Percentiles rank a stretch among this genome's conserved stretches.
phyloP scores from a whole-genome alignment of 2,329 filamentous ascomycete genomes.

The Conoideocrella luteorostrata region DNA sequence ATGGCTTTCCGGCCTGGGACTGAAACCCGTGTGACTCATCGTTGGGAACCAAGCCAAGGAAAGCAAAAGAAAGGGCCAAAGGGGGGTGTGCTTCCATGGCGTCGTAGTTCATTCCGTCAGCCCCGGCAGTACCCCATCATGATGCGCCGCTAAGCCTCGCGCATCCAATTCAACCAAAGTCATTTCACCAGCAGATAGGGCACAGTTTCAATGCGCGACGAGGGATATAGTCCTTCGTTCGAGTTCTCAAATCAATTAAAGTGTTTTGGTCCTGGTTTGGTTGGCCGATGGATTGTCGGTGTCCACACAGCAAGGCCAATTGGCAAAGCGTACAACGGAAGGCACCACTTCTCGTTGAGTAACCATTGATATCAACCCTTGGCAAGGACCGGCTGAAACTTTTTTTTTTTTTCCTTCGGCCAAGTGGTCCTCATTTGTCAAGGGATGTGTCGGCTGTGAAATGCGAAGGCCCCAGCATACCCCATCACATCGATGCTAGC shows the following conservation, averaged over 20 bases:
- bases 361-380: neutral
- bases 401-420: neutral
- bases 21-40: slow-evolving; percentile 19
- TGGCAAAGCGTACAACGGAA: neutral
- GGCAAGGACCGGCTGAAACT: neutral
- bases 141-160: neutral
- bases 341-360: no score
- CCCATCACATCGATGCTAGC: slow-evolving; percentile 8
- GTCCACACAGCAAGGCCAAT: neutral
- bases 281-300: neutral
- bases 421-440: slow-evolving; percentile 3
- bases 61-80: neutral
- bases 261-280: no score
- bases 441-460: slow-evolving; percentile 3
- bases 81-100: slow-evolving; percentile 5
- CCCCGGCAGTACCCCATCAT: slow-evolving; percentile 7
- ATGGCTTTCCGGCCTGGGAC: slow-evolving; percentile 8
- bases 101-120: slow-evolving; percentile 11
- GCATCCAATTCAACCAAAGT: neutral
- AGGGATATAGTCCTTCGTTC: no score
- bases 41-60: slow-evolving; percentile 9
- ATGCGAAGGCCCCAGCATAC: slow-evolving; percentile 2
- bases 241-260: no score
- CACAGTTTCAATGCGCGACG: no score
- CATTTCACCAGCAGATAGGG: neutral